Percentiles rank a stretch among this genome's conserved stretches.
These are phyloP conservation scores for Irpex rosettiformis DNA, from an alignment of 1,284 basidiomycete genomes.

Conservation along the genomic window DNA sequence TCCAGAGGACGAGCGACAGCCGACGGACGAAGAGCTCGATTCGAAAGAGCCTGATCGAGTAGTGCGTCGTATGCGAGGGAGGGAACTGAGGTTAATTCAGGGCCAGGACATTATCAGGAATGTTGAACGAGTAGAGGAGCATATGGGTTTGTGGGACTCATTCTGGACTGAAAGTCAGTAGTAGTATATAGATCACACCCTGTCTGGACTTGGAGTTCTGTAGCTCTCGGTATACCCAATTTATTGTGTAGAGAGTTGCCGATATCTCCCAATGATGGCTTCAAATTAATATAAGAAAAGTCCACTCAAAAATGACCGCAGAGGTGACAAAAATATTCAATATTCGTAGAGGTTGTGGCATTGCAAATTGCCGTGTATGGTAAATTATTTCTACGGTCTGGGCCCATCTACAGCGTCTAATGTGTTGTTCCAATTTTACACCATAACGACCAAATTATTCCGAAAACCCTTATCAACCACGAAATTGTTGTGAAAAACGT, in stretches of 20 bases:
- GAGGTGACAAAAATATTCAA: too few species aligned
- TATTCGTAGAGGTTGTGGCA: neutral
- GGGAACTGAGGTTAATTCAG: conserved; percentile 81
- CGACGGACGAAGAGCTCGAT: conserved; percentile 77
- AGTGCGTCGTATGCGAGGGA: conserved; percentile 69
- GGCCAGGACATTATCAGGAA: conserved; percentile 57
- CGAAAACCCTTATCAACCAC: neutral
- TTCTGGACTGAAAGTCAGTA: conserved; percentile 41
- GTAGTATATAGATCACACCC: too few species aligned
- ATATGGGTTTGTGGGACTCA: conserved; percentile 34
- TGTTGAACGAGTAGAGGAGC: conserved; percentile 21
- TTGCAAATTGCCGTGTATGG: neutral
- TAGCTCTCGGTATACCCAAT: too few species aligned
- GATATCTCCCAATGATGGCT: too few species aligned
- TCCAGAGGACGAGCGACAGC: conserved; percentile 50
- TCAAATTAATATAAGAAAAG: too few species aligned
- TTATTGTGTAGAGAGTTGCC: too few species aligned
- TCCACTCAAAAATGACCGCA: too few species aligned
- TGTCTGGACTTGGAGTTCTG: too few species aligned
- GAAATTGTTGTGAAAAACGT: neutral
- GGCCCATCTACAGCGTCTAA: too few species aligned
- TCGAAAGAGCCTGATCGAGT: conserved; percentile 58
- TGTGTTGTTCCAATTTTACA: neutral
- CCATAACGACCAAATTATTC: conserved; percentile 1
- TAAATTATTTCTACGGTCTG: neutral